Evolutionary conservation across 495 filamentous ascomycete species (phyloP).

Genomic region (Corynascus novoguineensis): DNA sequence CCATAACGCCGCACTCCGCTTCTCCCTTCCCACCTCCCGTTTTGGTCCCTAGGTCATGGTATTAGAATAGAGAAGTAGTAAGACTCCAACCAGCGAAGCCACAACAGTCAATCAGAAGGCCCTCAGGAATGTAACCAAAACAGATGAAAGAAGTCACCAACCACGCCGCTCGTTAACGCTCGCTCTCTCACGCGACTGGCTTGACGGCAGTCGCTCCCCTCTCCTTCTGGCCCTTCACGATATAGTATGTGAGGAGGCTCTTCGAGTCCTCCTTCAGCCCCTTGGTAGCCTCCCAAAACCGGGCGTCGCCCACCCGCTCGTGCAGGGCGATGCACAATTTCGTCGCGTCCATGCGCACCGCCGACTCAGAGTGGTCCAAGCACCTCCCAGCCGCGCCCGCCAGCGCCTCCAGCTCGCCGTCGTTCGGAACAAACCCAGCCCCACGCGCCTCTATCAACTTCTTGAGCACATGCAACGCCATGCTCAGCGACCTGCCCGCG

Average conservation of each 20-base stretch:
- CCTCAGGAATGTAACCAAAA: neutral
- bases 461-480: slow-evolving; percentile 58
- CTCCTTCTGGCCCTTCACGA: slow-evolving; percentile 59
- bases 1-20: neutral
- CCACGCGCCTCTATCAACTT: slow-evolving; percentile 42
- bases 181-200: neutral
- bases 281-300: slow-evolving; percentile 61
- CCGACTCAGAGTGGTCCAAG: slow-evolving; percentile 66
- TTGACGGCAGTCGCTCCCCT: neutral
- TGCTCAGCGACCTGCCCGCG: slow-evolving; percentile 37
- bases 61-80: neutral
- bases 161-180: neutral
- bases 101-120: neutral
- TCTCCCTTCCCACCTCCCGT: neutral
- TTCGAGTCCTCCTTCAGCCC: slow-evolving; percentile 61
- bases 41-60: neutral
- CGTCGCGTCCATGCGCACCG: slow-evolving; percentile 72
- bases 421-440: slow-evolving; percentile 36
- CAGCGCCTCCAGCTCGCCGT: slow-evolving; percentile 40
- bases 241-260: slow-evolving; percentile 78
- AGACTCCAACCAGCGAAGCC: neutral
- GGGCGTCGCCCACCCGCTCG: slow-evolving; percentile 55
- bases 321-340: slow-evolving; percentile 72
- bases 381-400: slow-evolving; percentile 54
- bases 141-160: neutral